Percentiles rank a stretch among this genome's conserved stretches.
phyloP scores from a whole-genome alignment of 805 yeast genomes.

The Diddensiella caesifluorescens region DNA sequence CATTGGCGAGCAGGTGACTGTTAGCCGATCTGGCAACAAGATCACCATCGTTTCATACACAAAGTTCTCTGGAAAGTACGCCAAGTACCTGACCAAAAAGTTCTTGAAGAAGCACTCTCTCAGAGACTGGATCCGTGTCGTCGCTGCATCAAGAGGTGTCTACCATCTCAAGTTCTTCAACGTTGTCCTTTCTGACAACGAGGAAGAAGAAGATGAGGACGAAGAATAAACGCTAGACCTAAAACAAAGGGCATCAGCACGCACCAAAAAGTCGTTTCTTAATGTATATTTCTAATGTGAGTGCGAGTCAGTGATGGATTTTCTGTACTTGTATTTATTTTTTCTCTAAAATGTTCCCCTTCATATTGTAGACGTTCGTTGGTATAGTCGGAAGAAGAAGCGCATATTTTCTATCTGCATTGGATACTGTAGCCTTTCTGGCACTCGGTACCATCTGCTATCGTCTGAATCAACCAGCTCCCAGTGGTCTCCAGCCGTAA shows the following conservation, averaged over 20 bases:
- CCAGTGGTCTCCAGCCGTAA: conserved; percentile 66
- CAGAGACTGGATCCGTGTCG: conserved; percentile 99
- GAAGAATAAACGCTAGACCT: conserved; percentile 1
- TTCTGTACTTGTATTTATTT: background rate
- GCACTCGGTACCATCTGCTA: conserved; percentile 74
- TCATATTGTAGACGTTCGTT: conserved; percentile 38
- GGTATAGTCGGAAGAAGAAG: conserved; percentile 71
- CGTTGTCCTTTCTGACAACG: conserved; percentile 93
- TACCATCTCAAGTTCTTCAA: conserved; percentile 99
- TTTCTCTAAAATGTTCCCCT: too few species aligned
- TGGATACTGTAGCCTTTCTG: conserved; percentile 48
- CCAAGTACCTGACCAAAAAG: conserved; percentile 99
- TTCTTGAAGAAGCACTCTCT: conserved; percentile 99
- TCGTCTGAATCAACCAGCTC: conserved; percentile 59
- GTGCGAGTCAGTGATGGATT: background rate
- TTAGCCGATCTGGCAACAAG: conserved; percentile 80
- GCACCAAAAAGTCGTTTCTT: background rate
- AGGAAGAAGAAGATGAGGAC: conserved; percentile 82
- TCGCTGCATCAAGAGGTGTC: conserved; percentile 89
- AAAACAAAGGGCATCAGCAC: background rate
- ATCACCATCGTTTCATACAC: conserved; percentile 86
- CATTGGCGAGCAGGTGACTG: conserved; percentile 92
- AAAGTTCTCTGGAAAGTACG: conserved; percentile 99
- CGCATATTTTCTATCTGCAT: conserved; percentile 83
- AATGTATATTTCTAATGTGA: background rate